Percentiles rank a stretch among this genome's conserved stretches.
Evolutionary conservation across 108 stramenopile species (phyloP).

Genomic region (Aurantiochytrium sp.): DNA sequence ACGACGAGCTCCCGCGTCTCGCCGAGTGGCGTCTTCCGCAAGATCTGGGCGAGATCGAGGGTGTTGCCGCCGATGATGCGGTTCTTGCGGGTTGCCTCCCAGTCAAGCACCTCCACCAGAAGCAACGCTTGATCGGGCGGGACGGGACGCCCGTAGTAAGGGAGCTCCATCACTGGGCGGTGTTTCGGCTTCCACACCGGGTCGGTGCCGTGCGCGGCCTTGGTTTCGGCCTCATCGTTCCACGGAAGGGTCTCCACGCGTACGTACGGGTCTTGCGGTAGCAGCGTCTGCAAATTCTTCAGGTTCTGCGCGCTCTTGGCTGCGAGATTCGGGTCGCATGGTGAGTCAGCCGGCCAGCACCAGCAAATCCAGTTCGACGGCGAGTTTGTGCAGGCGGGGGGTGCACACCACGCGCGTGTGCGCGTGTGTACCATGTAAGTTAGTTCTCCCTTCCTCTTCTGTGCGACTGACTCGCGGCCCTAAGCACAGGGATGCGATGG

Average conservation of each 20-base stretch:
- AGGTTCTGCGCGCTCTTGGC: background rate
- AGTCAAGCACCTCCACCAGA: background rate
- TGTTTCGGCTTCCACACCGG: constrained; percentile 3
- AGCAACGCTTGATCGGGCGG: background rate
- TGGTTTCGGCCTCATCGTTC: background rate
- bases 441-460: no score
- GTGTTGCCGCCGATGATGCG: background rate
- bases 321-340: background rate
- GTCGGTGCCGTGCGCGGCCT: background rate
- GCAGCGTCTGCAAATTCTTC: background rate
- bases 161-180: background rate
- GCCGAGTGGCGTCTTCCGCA: background rate
- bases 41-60: background rate
- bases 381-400: no score
- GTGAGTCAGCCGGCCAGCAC: background rate
- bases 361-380: no score
- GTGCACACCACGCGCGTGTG: no score
- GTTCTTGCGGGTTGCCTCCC: background rate
- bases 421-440: no score
- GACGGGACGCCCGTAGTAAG: background rate
- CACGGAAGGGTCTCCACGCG: background rate
- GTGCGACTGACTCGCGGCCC: no score
- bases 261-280: background rate
- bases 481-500: no score
- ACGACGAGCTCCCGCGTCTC: background rate